phyloP scores from a whole-genome alignment of 1,284 basidiomycete genomes.

The Melampsora occidentalis region DNA sequence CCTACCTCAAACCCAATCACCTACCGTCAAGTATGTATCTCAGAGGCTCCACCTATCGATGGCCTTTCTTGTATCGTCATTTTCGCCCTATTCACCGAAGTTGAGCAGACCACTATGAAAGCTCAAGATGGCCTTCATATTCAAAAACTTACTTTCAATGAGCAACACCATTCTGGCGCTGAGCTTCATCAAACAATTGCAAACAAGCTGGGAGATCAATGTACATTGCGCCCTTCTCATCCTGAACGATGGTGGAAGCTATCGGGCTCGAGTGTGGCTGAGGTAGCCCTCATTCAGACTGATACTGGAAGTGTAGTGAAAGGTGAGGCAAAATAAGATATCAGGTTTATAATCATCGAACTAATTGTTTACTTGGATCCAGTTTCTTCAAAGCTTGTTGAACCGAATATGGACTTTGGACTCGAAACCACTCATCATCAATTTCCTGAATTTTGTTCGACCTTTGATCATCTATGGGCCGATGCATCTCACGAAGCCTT shows the following conservation, averaged over 20 bases:
- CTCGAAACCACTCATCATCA: slow-evolving; percentile 52
- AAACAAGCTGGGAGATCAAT: too few species aligned
- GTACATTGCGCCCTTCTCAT: background rate
- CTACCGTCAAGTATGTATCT: slow-evolving; percentile 8
- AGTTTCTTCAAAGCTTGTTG: slow-evolving; percentile 45
- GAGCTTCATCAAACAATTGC: too few species aligned
- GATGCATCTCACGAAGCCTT: slow-evolving; percentile 50
- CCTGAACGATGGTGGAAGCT: background rate
- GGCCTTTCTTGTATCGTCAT: background rate
- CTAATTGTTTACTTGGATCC: background rate
- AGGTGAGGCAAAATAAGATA: background rate
- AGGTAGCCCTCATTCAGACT: slow-evolving; percentile 1
- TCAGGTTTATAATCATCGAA: background rate
- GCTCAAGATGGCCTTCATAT: background rate
- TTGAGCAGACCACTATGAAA: background rate
- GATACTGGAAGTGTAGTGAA: background rate
- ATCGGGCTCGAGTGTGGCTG: background rate
- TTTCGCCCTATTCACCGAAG: background rate
- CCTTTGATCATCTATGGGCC: slow-evolving; percentile 53
- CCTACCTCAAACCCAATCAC: background rate
- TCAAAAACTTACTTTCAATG: background rate
- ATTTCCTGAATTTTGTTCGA: slow-evolving; percentile 64
- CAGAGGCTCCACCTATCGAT: background rate
- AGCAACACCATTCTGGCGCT: too few species aligned
- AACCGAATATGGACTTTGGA: slow-evolving; percentile 42